Conservation (phyloP, 139 green algal genomes). For the Chlamydomonas sphaeroides region DNA sequence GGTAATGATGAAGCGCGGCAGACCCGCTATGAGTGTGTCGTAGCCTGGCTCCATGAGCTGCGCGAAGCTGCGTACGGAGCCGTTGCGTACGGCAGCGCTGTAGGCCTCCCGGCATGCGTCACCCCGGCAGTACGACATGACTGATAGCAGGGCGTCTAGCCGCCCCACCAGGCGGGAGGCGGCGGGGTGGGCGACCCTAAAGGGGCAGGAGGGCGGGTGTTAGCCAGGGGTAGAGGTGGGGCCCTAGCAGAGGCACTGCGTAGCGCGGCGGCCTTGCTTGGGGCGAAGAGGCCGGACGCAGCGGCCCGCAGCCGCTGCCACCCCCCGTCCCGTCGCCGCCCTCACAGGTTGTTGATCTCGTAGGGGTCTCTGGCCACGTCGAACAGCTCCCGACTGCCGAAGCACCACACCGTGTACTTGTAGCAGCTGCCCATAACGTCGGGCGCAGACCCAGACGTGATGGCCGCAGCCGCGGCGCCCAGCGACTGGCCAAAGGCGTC, state of each 20-base stretch:
- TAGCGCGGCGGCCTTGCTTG: too few species aligned
- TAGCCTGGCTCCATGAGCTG: not conserved
- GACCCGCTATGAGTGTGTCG: not conserved
- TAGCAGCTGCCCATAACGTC: conserved; percentile 21
- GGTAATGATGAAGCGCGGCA: not conserved
- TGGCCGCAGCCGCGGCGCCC: too few species aligned
- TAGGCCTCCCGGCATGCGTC: not conserved
- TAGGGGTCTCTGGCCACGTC: conserved; percentile 11
- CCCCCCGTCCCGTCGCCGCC: too few species aligned
- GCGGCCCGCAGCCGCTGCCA: too few species aligned
- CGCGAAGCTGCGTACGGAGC: not conserved
- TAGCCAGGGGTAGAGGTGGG: too few species aligned
- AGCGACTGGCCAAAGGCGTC: too few species aligned
- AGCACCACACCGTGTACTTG: conserved; percentile 29
- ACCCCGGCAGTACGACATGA: not conserved
- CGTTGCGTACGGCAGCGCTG: not conserved
- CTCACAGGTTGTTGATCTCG: conserved; percentile 25
- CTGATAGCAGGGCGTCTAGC: not conserved
- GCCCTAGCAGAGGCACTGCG: too few species aligned
- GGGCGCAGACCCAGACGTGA: too few species aligned
- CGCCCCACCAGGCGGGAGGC: not conserved
- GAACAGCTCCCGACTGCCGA: not conserved
- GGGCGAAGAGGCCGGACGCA: too few species aligned
- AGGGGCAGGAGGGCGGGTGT: too few species aligned
- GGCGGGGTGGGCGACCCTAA: not conserved